These are phyloP conservation scores for Rhodotorula sp. DNA, from an alignment of 1,284 basidiomycete species.

Conservation along the genomic window DNA sequence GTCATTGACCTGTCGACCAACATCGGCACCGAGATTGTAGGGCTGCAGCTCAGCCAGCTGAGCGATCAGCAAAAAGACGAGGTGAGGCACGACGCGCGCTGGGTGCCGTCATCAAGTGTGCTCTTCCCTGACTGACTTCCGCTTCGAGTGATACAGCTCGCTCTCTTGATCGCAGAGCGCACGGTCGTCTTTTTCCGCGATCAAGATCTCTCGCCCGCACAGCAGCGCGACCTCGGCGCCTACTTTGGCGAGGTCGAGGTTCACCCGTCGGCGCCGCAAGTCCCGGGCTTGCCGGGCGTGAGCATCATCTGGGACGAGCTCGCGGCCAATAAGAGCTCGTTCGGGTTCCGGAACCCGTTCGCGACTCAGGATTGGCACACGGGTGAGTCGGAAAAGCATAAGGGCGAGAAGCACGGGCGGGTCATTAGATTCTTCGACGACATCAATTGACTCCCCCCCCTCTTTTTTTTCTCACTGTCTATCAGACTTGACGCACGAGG, in stretches of 20 bases:
- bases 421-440: not conserved
- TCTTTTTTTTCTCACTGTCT: too few species aligned
- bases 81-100: not conserved
- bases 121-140: not conserved
- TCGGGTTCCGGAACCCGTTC: constrained; percentile 14
- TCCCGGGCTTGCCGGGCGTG: constrained; percentile 17
- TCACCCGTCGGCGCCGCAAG: constrained; percentile 25
- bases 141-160: constrained; percentile 8
- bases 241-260: constrained; percentile 46
- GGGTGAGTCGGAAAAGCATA: not conserved
- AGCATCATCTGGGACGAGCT: constrained; percentile 29
- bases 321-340: not conserved
- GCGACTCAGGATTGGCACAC: constrained; percentile 14
- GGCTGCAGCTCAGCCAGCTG: constrained; percentile 43
- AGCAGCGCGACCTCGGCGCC: constrained; percentile 45
- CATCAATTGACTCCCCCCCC: not conserved
- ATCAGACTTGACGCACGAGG: constrained; percentile 12
- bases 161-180: constrained; percentile 36
- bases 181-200: constrained; percentile 46
- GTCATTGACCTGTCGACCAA: constrained; percentile 44
- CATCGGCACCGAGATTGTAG: constrained; percentile 47
- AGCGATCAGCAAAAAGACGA: constrained; percentile 35
- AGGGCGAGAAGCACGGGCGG: too few species aligned
- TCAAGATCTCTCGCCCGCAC: constrained; percentile 46
- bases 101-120: not conserved